A percentile compares a stretch with the other conserved stretches of the same genome.
phyloP scores from a whole-genome alignment of 331 rosid species.

The Pyrus hybrid region DNA sequence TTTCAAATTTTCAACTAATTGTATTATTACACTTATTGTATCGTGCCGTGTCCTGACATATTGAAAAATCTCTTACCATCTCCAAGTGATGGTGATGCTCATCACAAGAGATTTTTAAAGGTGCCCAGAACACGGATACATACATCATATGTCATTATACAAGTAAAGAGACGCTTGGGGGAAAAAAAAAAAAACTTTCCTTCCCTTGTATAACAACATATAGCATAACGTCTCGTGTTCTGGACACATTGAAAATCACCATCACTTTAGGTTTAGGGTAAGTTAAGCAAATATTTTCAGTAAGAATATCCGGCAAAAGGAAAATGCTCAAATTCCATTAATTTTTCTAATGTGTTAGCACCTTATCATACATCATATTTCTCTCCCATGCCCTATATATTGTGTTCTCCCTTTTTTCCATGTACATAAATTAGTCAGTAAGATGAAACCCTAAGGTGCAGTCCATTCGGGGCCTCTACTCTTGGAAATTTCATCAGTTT shows the following conservation, averaged over 20 bases:
- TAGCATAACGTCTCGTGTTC: accelerated
- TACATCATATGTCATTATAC: too few relatives aligned
- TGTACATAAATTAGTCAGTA: constrained; percentile 51
- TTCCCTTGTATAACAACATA: too few relatives aligned
- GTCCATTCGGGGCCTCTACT: constrained; percentile 94
- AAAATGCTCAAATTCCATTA: constrained; percentile 28
- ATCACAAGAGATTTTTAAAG: too few relatives aligned
- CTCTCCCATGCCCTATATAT: neutral
- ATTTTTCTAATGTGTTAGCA: constrained; percentile 46
- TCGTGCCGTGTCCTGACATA: too few relatives aligned
- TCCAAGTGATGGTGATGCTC: too few relatives aligned
- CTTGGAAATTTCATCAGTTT: constrained; percentile 89
- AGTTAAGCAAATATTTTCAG: too few relatives aligned
- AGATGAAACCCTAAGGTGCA: constrained; percentile 73
- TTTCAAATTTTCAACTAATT: accelerated
- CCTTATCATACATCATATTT: constrained; percentile 22
- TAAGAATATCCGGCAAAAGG: neutral
- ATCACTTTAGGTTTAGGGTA: too few relatives aligned
- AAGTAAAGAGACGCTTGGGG: too few relatives aligned
- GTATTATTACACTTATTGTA: too few relatives aligned
- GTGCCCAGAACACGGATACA: accelerated
- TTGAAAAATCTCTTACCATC: too few relatives aligned
- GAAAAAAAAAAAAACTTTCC: too few relatives aligned
- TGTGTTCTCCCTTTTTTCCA: constrained; percentile 13
- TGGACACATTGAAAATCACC: too few relatives aligned